Base-by-base conservation (phyloP, 1,284 basidiomycete species). In the Phellopilus nigrolimitatus region DNA sequence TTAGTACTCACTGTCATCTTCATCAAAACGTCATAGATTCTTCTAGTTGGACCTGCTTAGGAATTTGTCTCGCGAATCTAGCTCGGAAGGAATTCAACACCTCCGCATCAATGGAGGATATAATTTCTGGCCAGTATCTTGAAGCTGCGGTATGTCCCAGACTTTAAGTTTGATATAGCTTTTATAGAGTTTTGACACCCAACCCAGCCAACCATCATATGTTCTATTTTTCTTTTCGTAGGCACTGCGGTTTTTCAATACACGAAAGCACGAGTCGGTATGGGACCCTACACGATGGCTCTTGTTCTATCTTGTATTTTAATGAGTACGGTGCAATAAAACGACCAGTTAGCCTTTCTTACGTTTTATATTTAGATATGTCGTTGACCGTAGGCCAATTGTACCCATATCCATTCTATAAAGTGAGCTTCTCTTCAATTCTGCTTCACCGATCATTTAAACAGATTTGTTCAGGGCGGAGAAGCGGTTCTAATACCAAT, bases 321-420 rank as follows among this genome's bases (percentile, higher is more conserved):
- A 56, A 53, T 81, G 9, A 75, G 80, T 77, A 52, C 52, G 69
- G 17, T 41, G 2, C 42, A 12, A 13, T 22, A 12, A 34, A 42
- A 25, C n/a, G 31, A 13, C 39, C 9, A 34, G n/a, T 25, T 7
- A 31, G 10, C 22, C 13, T 44, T 10, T 1, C 33, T 19, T 53
- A 55, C 37, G 34, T 30, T 31, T 33, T 21, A 19, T 43, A 19
- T 51, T 37, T 60, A 81, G 83, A 84, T 60, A 82, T 86, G 21
- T 67, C 69, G 33, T 59, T 88, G 17, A 82, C 79, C 0, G 81
- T 78, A 1, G 76, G 78, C 0, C 75, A 67, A 6, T 66, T 90
- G 5, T 83, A 78, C 57, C 88, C 88, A 0, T 89, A 73, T 57
- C 77, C 87, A 0, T 77, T 76, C 59, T 90, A 89, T 62, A 53